Conservation (phyloP, 2,329 filamentous ascomycete genomes). For the Fonsecaea monophora region DNA sequence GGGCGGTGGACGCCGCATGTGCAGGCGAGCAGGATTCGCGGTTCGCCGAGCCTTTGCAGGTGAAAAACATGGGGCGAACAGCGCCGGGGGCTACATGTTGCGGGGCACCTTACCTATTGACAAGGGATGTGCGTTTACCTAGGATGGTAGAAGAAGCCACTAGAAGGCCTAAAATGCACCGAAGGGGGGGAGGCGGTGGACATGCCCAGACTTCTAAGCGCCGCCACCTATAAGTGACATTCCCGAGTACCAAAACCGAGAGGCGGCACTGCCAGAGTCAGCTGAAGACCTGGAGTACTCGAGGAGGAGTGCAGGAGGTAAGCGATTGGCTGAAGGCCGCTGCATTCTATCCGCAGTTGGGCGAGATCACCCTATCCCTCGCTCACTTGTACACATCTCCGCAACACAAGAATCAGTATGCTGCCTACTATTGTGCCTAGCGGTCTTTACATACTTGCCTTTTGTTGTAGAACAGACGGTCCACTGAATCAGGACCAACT, state of each 20-base stretch:
- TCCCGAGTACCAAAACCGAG: background rate
- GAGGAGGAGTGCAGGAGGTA: background rate
- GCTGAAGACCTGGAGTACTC: background rate
- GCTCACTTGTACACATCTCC: background rate
- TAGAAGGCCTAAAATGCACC: background rate
- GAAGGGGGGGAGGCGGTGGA: background rate
- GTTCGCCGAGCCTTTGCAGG: conserved; percentile 1
- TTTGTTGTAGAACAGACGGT: background rate
- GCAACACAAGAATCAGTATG: background rate
- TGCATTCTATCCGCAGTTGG: background rate
- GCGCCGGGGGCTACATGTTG: background rate
- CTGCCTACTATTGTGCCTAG: background rate
- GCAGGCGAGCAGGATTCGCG: background rate
- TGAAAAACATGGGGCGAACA: conserved; percentile 18
- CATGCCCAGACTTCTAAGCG: background rate
- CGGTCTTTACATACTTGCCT: background rate
- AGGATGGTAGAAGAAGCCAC: too few species aligned
- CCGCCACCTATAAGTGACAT: background rate
- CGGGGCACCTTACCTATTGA: conserved; percentile 1
- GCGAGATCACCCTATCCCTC: background rate
- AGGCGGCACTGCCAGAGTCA: background rate
- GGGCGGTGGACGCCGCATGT: conserved; percentile 2
- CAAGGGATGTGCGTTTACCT: too few species aligned
- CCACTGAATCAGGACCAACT: background rate
- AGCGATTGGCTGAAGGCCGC: background rate